Conservation (phyloP, 176 grass and related monocot species). For the Saccharum spontaneum region DNA sequence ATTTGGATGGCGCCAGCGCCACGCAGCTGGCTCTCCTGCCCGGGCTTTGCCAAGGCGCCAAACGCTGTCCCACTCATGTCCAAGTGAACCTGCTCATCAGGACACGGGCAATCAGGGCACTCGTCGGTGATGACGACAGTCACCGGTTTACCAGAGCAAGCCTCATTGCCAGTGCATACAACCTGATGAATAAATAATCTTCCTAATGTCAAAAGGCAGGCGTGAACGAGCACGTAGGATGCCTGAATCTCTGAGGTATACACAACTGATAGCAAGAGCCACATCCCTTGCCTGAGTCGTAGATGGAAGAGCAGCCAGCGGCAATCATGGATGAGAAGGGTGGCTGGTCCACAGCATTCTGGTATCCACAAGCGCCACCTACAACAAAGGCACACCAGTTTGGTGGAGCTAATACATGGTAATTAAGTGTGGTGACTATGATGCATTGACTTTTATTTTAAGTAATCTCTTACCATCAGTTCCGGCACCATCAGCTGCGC, state of each 20-base stretch:
- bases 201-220: slow-evolving; percentile 3
- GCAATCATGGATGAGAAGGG: slow-evolving; percentile 83
- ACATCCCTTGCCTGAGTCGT: slow-evolving; percentile 70
- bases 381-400: not conserved
- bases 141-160: slow-evolving; percentile 67
- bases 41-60: slow-evolving; percentile 62
- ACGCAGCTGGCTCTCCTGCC: slow-evolving; percentile 56
- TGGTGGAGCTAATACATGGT: not conserved
- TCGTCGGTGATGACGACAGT: slow-evolving; percentile 69
- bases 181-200: slow-evolving; percentile 34
- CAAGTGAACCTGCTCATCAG: slow-evolving; percentile 49
- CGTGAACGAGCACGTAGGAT: not conserved
- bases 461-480: slow-evolving; percentile 51
- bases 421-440: not conserved
- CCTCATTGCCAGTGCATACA: slow-evolving; percentile 52
- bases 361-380: slow-evolving; percentile 87
- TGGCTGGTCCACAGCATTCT: slow-evolving; percentile 52
- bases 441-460: not conserved
- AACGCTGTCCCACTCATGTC: slow-evolving; percentile 94
- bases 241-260: not conserved
- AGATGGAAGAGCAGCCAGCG: slow-evolving; percentile 75
- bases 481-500: slow-evolving; percentile 50
- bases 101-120: slow-evolving; percentile 55
- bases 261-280: slow-evolving; percentile 70
- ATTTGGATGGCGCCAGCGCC: slow-evolving; percentile 57